phyloP scores from a whole-genome alignment of 2,329 filamentous ascomycete species.

The Metarhizium rileyi region DNA sequence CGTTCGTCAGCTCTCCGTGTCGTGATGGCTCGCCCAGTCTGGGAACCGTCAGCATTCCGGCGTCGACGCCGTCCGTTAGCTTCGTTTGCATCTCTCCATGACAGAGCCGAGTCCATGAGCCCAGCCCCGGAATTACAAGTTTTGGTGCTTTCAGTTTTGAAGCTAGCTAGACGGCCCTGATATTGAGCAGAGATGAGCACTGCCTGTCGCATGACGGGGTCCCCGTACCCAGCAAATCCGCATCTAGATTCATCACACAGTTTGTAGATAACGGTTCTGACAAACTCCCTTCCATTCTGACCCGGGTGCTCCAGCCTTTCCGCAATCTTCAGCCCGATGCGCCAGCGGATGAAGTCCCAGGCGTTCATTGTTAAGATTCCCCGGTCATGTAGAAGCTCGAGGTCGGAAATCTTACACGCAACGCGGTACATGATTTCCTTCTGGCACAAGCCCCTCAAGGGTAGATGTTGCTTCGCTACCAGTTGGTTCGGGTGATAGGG shows the following conservation, averaged over 20 bases:
- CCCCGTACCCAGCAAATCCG: constrained; percentile 10
- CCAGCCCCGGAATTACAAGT: not conserved
- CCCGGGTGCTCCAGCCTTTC: constrained; percentile 5
- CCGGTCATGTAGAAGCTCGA: constrained; percentile 15
- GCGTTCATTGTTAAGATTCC: constrained; percentile 25
- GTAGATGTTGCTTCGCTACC: constrained; percentile 22
- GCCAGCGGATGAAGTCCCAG: constrained; percentile 28
- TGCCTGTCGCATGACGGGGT: constrained; percentile 18
- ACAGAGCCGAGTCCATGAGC: not conserved
- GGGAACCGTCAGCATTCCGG: not conserved
- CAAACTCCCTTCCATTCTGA: constrained; percentile 5
- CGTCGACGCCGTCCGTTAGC: not conserved
- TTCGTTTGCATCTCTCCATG: not conserved
- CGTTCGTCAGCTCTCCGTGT: constrained; percentile 1
- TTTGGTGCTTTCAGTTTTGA: constrained; percentile 3
- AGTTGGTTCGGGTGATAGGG: constrained; percentile 29
- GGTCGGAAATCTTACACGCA: constrained; percentile 22
- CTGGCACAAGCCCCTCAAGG: constrained; percentile 20
- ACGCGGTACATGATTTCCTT: constrained; percentile 26
- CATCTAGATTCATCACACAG: constrained; percentile 8
- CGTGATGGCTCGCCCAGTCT: not conserved
- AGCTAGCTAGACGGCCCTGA: constrained; percentile 13
- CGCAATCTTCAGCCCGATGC: constrained; percentile 14
- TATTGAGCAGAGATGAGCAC: constrained; percentile 18
- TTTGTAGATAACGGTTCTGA: constrained; percentile 11